Evolutionary conservation across 768 basidiomycete species (phyloP).

Genomic region (Termitomyces eurrhizus): DNA sequence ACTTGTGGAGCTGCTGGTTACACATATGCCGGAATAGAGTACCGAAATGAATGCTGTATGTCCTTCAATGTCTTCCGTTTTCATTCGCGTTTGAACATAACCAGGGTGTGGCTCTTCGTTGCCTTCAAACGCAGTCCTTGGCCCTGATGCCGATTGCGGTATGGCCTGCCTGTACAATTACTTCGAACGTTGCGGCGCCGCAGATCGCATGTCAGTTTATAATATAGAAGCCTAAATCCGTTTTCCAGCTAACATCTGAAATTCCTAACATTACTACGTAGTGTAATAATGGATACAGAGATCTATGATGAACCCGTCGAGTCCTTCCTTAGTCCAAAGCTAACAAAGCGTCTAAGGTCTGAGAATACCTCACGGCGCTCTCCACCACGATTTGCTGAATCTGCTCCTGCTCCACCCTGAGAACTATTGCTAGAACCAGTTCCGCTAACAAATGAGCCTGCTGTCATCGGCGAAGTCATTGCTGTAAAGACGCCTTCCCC

Average conservation of each 20-base stretch:
- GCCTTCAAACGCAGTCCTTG: neutral
- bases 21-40: slow-evolving; percentile 7
- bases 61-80: neutral
- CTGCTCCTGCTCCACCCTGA: slow-evolving; percentile 42
- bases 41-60: slow-evolving; percentile 11
- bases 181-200: slow-evolving; percentile 11
- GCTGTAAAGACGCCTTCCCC: slow-evolving; percentile 59
- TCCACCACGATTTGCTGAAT: slow-evolving; percentile 35
- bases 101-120: slow-evolving; percentile 12
- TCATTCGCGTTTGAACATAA: neutral
- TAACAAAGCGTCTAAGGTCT: slow-evolving; percentile 84
- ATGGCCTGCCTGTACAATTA: slow-evolving; percentile 14
- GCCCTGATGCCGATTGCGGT: slow-evolving; percentile 11
- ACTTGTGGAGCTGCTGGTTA: slow-evolving; percentile 7
- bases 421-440: neutral
- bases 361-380: slow-evolving; percentile 80
- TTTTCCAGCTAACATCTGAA: neutral
- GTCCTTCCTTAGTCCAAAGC: slow-evolving; percentile 82
- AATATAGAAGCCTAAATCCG: neutral
- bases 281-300: neutral
- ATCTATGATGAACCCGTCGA: slow-evolving; percentile 26
- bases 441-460: slow-evolving; percentile 50
- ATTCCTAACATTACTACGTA: neutral
- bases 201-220: slow-evolving; percentile 15
- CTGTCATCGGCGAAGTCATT: slow-evolving; percentile 58